Evolutionary conservation across 1,284 basidiomycete genomes (phyloP), one percentile per base, ranked within the genome.

Genomic region (Baeospora myosura): DNA sequence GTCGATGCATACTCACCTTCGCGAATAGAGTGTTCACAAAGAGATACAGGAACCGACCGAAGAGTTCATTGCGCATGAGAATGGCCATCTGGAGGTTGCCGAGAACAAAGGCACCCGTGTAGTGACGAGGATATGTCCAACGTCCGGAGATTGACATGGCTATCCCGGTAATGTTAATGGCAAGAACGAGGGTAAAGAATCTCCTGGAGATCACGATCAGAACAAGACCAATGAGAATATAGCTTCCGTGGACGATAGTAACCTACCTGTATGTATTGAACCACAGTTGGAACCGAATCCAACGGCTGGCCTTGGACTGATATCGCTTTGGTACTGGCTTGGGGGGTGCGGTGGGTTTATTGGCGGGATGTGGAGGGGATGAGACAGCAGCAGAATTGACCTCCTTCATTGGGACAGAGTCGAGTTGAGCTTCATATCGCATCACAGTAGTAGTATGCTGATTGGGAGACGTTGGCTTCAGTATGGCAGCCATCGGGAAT

Each of bases 231-330:
- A 17, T 26, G 36, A 38, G 33, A 8, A 26, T 12, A 12, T 5
- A 4, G 14, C 10, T 25, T 7, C 16, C 34, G 21, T 26, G 8
- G n/a, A n/a, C 20, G 34, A 12, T 12, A 10, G 14, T 22, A 23
- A 58, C 63, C 44, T 56, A 78, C 73, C 78, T 65, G 51, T 78
- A 79, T 4, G 78, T 78, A 53, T 81, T 81, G 55, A 77, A 80
- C 76, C 78, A 81, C 24, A 83, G 58, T 46, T 66, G 67, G 50
- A 77, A 73, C 26, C 63, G 61, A 45, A 75, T 62, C 71, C 71
- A 71, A 32, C 64, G 62, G 47, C 64, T 59, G 32, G 44, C 53
- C 51, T 57, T 57, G 7, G 38, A 40, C 10, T 18, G 3, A 30
- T 40, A 40, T 2, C 11, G 4, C 42, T 37, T 49, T 49, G 46